Evolutionary conservation across 768 basidiomycete genomes (phyloP).

Genomic region (Imleria badia): DNA sequence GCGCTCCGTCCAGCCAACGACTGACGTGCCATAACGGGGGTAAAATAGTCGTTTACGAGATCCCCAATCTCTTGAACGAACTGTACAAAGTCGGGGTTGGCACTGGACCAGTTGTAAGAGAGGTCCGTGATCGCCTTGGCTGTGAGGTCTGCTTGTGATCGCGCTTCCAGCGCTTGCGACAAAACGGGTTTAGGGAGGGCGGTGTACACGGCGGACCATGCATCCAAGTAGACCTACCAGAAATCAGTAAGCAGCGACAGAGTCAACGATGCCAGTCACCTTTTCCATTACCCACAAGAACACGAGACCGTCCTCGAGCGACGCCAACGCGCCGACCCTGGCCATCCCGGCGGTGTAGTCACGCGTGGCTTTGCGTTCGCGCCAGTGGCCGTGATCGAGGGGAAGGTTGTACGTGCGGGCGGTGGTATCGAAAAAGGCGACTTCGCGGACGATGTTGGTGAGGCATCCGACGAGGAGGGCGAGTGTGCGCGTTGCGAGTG

Average conservation of each 20-base stretch:
- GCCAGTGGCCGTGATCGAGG: conserved; percentile 40
- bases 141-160: conserved; percentile 11
- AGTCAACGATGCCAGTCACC: conserved; percentile 34
- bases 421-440: conserved; percentile 58
- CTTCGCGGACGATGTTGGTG: conserved; percentile 56
- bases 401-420: conserved; percentile 46
- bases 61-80: conserved; percentile 53
- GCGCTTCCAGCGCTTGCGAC: neutral
- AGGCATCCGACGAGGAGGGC: conserved; percentile 51
- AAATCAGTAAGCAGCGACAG: neutral
- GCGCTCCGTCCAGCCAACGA: conserved; percentile 17
- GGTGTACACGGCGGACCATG: conserved; percentile 55
- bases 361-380: conserved; percentile 57
- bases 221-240: conserved; percentile 62
- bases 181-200: conserved; percentile 1
- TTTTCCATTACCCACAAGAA: conserved; percentile 82
- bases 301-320: conserved; percentile 61
- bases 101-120: conserved; percentile 58
- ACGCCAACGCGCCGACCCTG: conserved; percentile 44
- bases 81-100: conserved; percentile 45
- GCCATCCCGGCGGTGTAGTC: conserved; percentile 75
- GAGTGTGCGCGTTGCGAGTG: conserved; percentile 37
- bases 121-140: conserved; percentile 44
- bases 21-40: conserved; percentile 36
- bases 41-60: conserved; percentile 42